These are phyloP conservation scores for Glycine latifolia DNA, from an alignment of 306 rosid genomes.

Conservation along the genomic window DNA sequence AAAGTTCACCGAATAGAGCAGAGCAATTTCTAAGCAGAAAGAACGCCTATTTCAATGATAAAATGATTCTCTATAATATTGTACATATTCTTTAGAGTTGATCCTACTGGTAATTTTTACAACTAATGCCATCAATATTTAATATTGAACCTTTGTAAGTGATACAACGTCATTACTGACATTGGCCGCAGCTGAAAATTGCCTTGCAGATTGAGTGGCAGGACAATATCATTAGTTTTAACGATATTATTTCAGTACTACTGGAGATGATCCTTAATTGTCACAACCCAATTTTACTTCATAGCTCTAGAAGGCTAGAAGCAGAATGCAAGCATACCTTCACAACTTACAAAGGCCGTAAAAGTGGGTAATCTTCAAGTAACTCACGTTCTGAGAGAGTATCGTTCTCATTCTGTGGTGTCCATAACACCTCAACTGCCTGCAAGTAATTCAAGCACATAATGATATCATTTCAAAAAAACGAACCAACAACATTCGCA, in stretches of 20 bases:
- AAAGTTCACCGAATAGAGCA: constrained; percentile 26
- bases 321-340: constrained; percentile 38
- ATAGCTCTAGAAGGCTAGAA: constrained; percentile 29
- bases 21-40: constrained; percentile 30
- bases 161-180: constrained; percentile 41
- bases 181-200: constrained; percentile 25
- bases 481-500: constrained; percentile 7
- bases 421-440: constrained; percentile 99
- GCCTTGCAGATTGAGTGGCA: constrained; percentile 44
- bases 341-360: constrained; percentile 88
- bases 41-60: background rate
- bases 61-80: constrained; percentile 5
- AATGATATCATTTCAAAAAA: constrained; percentile 25
- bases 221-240: constrained; percentile 16
- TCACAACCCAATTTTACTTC: constrained; percentile 41
- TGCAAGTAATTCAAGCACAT: constrained; percentile 48
- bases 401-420: constrained; percentile 98
- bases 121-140: constrained; percentile 15
- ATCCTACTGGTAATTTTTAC: constrained; percentile 49
- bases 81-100: constrained; percentile 14
- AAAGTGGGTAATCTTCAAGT: constrained; percentile 96
- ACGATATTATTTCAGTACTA: constrained; percentile 40
- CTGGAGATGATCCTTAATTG: constrained; percentile 36
- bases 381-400: constrained; percentile 91
- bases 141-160: constrained; percentile 30